These are phyloP conservation scores for Trametes gibbosa DNA, from an alignment of 768 basidiomycete genomes.

Conservation along the genomic window DNA sequence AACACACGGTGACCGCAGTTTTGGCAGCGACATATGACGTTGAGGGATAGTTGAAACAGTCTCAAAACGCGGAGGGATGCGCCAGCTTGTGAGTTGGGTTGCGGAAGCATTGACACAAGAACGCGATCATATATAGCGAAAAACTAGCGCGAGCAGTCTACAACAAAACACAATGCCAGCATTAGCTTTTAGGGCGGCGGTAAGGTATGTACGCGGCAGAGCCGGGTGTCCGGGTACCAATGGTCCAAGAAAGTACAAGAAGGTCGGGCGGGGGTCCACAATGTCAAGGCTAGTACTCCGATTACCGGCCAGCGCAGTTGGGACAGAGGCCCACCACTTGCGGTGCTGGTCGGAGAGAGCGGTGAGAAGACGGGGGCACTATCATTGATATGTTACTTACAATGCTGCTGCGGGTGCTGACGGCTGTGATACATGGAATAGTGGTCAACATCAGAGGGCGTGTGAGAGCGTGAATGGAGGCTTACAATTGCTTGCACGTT, in stretches of 20 bases:
- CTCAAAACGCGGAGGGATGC: no score
- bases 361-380: background rate
- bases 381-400: conserved; percentile 4
- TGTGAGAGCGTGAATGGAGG: background rate
- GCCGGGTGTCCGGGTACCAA: background rate
- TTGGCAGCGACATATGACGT: no score
- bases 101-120: background rate
- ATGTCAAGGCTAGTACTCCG: background rate
- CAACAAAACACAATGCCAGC: background rate
- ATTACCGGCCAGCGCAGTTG: conserved; percentile 1
- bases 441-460: background rate
- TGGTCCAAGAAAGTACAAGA: background rate
- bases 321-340: conserved; percentile 14
- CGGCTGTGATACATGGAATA: conserved; percentile 11
- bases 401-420: conserved; percentile 28
- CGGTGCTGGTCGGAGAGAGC: conserved; percentile 4
- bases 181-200: background rate
- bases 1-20: no score
- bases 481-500: conserved; percentile 28
- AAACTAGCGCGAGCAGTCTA: background rate
- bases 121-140: background rate
- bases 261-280: background rate
- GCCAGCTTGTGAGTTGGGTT: background rate
- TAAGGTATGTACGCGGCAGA: background rate
- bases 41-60: no score